Evolutionary conservation across 78 protist species (phyloP), one percentile per base, ranked within the genome.

Genomic region (Dictyostelium citrinum): DNA sequence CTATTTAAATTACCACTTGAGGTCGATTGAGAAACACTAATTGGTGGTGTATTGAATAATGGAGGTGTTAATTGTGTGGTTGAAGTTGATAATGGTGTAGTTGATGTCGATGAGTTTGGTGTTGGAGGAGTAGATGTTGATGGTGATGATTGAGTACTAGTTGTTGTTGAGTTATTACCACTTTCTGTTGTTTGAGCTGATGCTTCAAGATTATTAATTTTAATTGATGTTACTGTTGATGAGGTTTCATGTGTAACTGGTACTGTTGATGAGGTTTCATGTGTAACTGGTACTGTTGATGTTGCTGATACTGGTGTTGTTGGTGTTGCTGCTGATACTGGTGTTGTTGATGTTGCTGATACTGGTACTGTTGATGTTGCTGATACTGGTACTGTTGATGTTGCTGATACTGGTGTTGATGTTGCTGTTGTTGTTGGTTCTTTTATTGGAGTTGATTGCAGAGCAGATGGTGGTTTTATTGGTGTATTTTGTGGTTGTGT

Each of bases 281-380:
- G 43, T 39, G 43, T 7, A 39, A 39, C 43, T 39, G 43, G 43
- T 39, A 39, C 43, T 39, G 37, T n/a, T 60, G 68, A 39, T 39
- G 43, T n/a, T n/a, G n/a, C n/a, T n/a, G n/a, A n/a, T n/a, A n/a
- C n/a, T n/a, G n/a, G n/a, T n/a, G n/a, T n/a, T 58, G 45, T 27
- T 24, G 41, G 45, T 64, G 43, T 16, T 31, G 58, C 11, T 43
- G 41, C 72, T 9, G 79, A 10, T 70, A 74, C 12, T 83, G 77
- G n/a, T 43, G 79, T 41, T 68, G 78, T 39, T 83, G 90, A 7
- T 82, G 90, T 39, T 41, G 90, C 8, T 68, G 16, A 1, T 70
- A 46, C 2, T 35, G 49, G 1, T 81, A 33, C 5, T 78, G 41
- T 1, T 49, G 2, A 1, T 78, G 0, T 1, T 49, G 1, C 20